These are phyloP conservation scores for Croton setiger DNA, from an alignment of 441 rosid genomes.

Conservation along the genomic window DNA sequence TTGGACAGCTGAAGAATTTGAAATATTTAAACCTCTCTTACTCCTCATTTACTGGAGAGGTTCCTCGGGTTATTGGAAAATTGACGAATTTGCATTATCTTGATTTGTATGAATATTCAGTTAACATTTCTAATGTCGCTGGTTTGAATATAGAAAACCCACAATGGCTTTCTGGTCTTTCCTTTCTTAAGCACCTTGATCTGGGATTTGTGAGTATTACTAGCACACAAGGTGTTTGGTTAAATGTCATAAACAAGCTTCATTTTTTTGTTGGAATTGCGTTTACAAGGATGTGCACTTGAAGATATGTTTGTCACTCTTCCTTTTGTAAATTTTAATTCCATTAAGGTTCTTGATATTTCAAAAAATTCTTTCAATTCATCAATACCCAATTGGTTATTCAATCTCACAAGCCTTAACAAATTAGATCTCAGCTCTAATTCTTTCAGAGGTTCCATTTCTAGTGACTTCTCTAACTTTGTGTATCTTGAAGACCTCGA, in stretches of 20 bases:
- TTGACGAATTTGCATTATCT: slow-evolving; percentile 6
- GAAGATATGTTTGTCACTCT: slow-evolving; percentile 1
- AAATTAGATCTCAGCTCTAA: slow-evolving; percentile 17
- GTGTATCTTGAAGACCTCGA: slow-evolving; percentile 13
- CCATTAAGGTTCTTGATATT: slow-evolving; percentile 16
- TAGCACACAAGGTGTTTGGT: slow-evolving; percentile 14
- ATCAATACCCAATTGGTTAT: slow-evolving; percentile 12
- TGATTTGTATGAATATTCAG: slow-evolving; percentile 8
- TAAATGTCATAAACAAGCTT: slow-evolving; percentile 11
- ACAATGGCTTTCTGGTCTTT: slow-evolving; percentile 7
- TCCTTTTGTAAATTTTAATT: slow-evolving; percentile 16
- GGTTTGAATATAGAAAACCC: neutral
- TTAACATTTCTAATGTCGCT: neutral
- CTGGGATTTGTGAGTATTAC: slow-evolving; percentile 1
- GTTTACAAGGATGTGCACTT: slow-evolving; percentile 10
- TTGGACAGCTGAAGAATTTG: slow-evolving; percentile 2
- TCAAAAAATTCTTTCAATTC: slow-evolving; percentile 18
- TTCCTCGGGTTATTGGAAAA: slow-evolving; percentile 9
- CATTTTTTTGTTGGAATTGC: slow-evolving; percentile 12
- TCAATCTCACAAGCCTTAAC: slow-evolving; percentile 16
- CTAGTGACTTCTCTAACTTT: slow-evolving; percentile 3
- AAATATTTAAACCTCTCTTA: slow-evolving; percentile 13
- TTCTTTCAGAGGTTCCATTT: slow-evolving; percentile 4
- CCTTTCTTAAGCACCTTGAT: slow-evolving; percentile 12
- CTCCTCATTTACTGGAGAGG: slow-evolving; percentile 5